These are phyloP conservation scores for Athelia sp. DNA, from an alignment of 1,284 basidiomycete species.

Conservation along the genomic window DNA sequence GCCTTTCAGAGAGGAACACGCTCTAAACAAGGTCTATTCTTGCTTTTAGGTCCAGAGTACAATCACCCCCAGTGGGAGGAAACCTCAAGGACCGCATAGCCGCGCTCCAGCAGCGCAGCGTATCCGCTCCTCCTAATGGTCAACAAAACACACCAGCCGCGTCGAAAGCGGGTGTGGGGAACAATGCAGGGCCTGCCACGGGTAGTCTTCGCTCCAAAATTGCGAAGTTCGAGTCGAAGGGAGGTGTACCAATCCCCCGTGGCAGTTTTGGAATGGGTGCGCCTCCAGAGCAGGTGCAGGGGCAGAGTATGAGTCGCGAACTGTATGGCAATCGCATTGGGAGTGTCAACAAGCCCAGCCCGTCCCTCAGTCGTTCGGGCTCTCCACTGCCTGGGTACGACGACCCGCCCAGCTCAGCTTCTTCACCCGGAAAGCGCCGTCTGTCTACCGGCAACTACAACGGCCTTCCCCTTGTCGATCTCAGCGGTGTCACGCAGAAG, in stretches of 20 bases:
- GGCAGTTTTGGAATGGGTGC: constrained; percentile 69
- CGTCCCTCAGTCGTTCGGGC: constrained; percentile 15
- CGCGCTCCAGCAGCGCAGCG: constrained; percentile 59
- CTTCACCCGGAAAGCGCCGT: constrained; percentile 19
- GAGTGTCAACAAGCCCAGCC: constrained; percentile 31
- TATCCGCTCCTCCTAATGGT: constrained; percentile 19
- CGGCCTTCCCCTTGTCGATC: neutral
- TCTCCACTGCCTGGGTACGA: constrained; percentile 10
- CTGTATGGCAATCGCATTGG: constrained; percentile 68
- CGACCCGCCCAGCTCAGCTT: constrained; percentile 5
- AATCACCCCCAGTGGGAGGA: constrained; percentile 34
- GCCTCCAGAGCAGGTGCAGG: constrained; percentile 44
- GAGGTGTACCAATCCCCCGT: constrained; percentile 67
- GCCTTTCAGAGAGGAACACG: too few species aligned
- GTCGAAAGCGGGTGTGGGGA: neutral
- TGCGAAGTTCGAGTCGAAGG: constrained; percentile 72
- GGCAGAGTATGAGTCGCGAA: constrained; percentile 50
- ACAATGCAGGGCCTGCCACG: constrained; percentile 3
- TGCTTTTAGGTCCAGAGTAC: constrained; percentile 24
- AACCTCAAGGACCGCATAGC: constrained; percentile 76
- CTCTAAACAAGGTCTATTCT: too few species aligned
- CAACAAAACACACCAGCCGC: constrained; percentile 3
- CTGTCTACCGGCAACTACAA: constrained; percentile 18
- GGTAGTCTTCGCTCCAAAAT: constrained; percentile 64
- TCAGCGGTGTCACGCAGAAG: neutral